Conservation (phyloP, 257 asterid genomes). For the Penstemon barbatus region DNA sequence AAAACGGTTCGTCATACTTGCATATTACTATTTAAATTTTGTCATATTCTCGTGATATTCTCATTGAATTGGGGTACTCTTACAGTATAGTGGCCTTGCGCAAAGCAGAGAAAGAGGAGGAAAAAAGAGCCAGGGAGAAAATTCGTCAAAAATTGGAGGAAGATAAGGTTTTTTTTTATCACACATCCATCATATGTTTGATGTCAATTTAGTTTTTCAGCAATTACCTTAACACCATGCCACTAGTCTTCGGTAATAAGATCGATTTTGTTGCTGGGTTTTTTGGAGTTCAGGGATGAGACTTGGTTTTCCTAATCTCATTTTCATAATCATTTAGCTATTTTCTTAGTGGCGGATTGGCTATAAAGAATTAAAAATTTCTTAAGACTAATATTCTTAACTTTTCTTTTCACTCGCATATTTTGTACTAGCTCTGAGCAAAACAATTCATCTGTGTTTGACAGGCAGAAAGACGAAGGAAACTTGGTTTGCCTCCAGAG, state of each 20-base stretch:
- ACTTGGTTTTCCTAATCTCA: background rate
- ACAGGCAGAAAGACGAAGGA: slow-evolving; percentile 98
- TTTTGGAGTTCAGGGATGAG: background rate
- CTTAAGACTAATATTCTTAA: background rate
- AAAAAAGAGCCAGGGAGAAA: slow-evolving; percentile 83
- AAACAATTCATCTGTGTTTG: slow-evolving; percentile 25
- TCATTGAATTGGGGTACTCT: slow-evolving; percentile 25
- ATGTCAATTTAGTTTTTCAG: slow-evolving; percentile 20
- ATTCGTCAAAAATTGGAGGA: slow-evolving; percentile 95
- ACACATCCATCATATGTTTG: slow-evolving; percentile 10
- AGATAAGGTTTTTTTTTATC: slow-evolving; percentile 68
- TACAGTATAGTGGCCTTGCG: slow-evolving; percentile 81
- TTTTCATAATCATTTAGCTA: background rate
- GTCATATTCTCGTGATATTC: slow-evolving; percentile 9
- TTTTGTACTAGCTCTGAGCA: slow-evolving; percentile 22
- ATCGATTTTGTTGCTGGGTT: slow-evolving; percentile 12
- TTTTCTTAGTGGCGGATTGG: background rate
- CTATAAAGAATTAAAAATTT: background rate
- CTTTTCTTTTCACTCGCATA: slow-evolving; percentile 2
- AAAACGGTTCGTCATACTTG: slow-evolving; percentile 71
- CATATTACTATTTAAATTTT: slow-evolving; percentile 13
- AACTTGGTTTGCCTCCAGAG: slow-evolving; percentile 88
- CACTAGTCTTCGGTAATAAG: background rate
- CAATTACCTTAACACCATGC: background rate
- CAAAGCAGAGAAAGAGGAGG: slow-evolving; percentile 98